Conservation (phyloP, 2,329 filamentous ascomycete genomes). For the Pezicula radicicola region DNA sequence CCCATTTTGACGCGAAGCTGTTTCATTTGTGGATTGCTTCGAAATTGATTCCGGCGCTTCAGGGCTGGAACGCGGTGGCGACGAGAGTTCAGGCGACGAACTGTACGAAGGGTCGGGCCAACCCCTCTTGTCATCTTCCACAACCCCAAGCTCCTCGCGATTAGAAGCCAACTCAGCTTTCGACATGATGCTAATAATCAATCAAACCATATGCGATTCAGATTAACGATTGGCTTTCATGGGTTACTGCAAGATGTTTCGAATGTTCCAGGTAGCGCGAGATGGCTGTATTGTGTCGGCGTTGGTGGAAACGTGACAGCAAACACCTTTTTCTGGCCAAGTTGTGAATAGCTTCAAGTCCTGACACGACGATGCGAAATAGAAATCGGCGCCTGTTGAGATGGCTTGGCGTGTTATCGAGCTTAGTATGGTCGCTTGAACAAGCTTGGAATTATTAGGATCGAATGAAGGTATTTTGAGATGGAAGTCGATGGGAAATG, state of each 20-base stretch:
- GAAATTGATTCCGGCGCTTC: constrained; percentile 42
- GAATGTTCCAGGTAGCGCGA: constrained; percentile 1
- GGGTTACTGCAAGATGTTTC: not conserved
- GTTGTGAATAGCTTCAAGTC: constrained; percentile 27
- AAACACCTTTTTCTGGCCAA: constrained; percentile 6
- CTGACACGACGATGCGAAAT: constrained; percentile 14
- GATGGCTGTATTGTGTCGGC: not conserved
- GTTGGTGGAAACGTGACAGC: constrained; percentile 12
- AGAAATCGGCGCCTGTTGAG: constrained; percentile 3
- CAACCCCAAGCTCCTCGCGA: constrained; percentile 11
- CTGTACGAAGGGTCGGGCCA: constrained; percentile 9
- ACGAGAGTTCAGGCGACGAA: constrained; percentile 46
- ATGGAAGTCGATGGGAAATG: constrained; percentile 15
- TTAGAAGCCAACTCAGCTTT: constrained; percentile 6
- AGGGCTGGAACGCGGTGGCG: constrained; percentile 47
- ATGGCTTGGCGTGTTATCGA: constrained; percentile 3
- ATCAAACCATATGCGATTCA: not conserved
- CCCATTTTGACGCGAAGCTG: constrained; percentile 11
- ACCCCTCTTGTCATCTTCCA: constrained; percentile 4
- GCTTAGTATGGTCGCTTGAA: not conserved
- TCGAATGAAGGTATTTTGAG: constrained; percentile 9
- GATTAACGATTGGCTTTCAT: not conserved
- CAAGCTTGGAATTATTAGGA: constrained; percentile 7
- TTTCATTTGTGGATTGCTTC: constrained; percentile 25
- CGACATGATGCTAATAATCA: constrained; percentile 7